These are phyloP conservation scores for Bjerkandera adusta DNA, from an alignment of 1,284 basidiomycete species.

Conservation along the genomic window DNA sequence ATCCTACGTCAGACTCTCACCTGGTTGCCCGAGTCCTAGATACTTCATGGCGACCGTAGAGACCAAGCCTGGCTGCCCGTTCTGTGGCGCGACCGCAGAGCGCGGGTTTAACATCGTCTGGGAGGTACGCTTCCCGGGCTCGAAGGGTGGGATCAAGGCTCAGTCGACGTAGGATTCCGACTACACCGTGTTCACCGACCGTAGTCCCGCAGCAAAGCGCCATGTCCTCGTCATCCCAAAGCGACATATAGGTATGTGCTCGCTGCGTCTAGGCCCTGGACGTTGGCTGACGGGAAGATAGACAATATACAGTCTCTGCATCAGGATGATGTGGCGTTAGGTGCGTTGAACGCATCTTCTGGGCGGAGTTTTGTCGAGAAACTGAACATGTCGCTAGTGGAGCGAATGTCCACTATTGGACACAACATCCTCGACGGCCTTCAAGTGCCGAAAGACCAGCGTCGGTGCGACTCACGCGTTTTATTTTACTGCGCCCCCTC, in stretches of 20 bases:
- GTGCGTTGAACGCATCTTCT: neutral
- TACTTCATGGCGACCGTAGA: neutral
- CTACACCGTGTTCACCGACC: slow-evolving; percentile 60
- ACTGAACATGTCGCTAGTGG: slow-evolving; percentile 51
- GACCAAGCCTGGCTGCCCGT: slow-evolving; percentile 32
- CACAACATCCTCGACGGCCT: slow-evolving; percentile 43
- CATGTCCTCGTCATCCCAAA: slow-evolving; percentile 65
- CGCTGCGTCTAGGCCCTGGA: neutral
- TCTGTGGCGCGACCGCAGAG: slow-evolving; percentile 48
- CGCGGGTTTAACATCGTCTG: slow-evolving; percentile 55
- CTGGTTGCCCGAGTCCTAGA: neutral
- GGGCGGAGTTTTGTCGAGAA: neutral
- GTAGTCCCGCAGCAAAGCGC: slow-evolving; percentile 49
- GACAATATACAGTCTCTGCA: slow-evolving; percentile 1
- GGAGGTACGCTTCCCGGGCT: slow-evolving; percentile 37
- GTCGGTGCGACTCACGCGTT: slow-evolving; percentile 36
- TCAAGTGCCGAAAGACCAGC: slow-evolving; percentile 34
- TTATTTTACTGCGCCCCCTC: neutral
- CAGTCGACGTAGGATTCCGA: slow-evolving; percentile 40
- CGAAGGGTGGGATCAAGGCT: neutral
- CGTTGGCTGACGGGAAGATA: neutral
- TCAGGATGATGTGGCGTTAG: neutral
- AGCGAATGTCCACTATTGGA: slow-evolving; percentile 57
- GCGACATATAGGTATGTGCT: slow-evolving; percentile 47
- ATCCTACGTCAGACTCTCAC: no score